Evolutionary conservation across 192 early-diverging fungal species (phyloP), one percentile per base, ranked within the genome.

Genomic region (Entomortierella chlamydospora): DNA sequence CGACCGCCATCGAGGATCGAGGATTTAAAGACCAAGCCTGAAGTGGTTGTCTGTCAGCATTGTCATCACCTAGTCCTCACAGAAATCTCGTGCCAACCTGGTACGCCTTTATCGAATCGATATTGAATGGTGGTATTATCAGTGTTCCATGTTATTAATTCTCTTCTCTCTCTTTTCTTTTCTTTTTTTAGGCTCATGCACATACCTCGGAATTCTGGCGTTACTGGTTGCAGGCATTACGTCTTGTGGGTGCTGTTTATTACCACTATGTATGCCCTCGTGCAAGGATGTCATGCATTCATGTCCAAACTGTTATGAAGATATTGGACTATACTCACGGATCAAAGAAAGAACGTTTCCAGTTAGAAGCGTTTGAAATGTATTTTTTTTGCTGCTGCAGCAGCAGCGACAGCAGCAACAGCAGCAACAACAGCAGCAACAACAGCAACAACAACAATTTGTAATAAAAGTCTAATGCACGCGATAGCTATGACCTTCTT

Each of bases 251-350:
- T 74, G 72, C 43, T 74, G 72, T 17, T 39, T 74, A 39, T 25
- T 74, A 2, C 72, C 72, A 2, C 33, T 74, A 57, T 74, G 64
- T 18, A 37, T 74, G 52, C 60, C 72, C 29, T 68, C 57, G 20
- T 61, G 58, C 23, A 74, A 74, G 39, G 72, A 74, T 41, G 56
- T 74, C 17, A 68, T 74, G 72, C 72, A 74, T 37, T 74, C 72
- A 37, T 74, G 72, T 61, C 72, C 72, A 22, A 68, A 66, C 58
- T 74, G 72, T 30, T 58, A 74, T 9, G 64, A 68, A 28, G 72
- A 74, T 28, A 67, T 74, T 49, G 72, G 72, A 17, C 52, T 74
- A 0, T 74, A 74, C 25, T 64, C 61, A 5, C 49, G 72, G 23
- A 49, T 67, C 18, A 74, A 74, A 39, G 64, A 68, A 26, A 67